Evolutionary conservation across 2,329 filamentous ascomycete species (phyloP), one percentile per base, ranked within the genome.

Genomic region (Penicillium sp.): DNA sequence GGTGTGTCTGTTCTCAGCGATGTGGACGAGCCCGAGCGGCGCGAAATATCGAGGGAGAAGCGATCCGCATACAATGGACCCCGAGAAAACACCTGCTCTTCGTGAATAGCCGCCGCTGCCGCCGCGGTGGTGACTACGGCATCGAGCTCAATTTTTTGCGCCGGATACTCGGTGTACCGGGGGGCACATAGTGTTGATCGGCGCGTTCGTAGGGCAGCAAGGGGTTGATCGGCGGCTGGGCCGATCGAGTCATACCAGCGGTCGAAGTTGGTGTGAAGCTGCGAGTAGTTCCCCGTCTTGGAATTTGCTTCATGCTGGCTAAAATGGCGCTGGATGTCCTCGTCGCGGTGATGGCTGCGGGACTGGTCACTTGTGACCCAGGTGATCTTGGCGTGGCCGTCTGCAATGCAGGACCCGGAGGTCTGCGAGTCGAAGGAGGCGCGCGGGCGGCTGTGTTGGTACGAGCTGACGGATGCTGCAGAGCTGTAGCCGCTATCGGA

Each of bases 401-500:
- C 65, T 1, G 61, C 63, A 28, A 65, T 57, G 26, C 62, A 67
- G n/a, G 68, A 70, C 14, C 59, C 49, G 8, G 69, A 73, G 7
- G 59, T 35, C 26, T 73, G 71, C 14, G 72, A 75, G 53, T 70
- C 72, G 19, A 70, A 56, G 2, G 72, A 74, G 1, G 52, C 63
- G 33, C 68, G 63, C 42, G 69, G 67, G 19, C 62, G 65, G 38
- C 64, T 70, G 19, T 65, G 65, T 19, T 68, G 71, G 42, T 69
- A 52, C 11, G 73, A 76, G 46, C 68, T 68, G 19, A 71, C 56
- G 1, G 75, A 77, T 8, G 72, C 69, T 13, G 73, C 72, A 35
- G 75, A 78, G 57, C 75, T 77, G 58, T 78, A 78, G 22, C 76
- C 76, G 55, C 75, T 78, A 58, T 78, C 76, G 13, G 68, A 69